These are phyloP conservation scores for Paramecium sexaurelia DNA, from an alignment of 73 alveolate species.

Conservation along the genomic window DNA sequence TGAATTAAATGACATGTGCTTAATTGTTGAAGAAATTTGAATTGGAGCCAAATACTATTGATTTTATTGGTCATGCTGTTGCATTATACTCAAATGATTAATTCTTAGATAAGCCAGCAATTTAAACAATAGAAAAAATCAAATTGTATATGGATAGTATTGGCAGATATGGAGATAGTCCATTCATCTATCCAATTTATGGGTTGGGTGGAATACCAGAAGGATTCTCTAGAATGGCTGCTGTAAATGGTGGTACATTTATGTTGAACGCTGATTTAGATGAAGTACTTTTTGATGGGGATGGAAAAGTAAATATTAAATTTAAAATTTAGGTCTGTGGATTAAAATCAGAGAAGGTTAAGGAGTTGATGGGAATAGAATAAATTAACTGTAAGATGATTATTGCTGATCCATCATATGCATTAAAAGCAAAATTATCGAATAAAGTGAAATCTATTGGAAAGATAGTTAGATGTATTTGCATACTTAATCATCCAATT, in stretches of 20 bases:
- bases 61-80: slow-evolving; percentile 99
- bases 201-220: slow-evolving; percentile 99
- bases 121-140: slow-evolving; percentile 78
- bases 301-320: slow-evolving; percentile 82
- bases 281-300: slow-evolving; percentile 90
- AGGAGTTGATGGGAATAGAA: slow-evolving; percentile 66
- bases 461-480: slow-evolving; percentile 93
- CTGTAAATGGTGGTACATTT: slow-evolving; percentile 98
- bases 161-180: slow-evolving; percentile 94
- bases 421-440: slow-evolving; percentile 62
- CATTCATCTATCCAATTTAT: slow-evolving; percentile 98
- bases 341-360: slow-evolving; percentile 67
- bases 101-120: slow-evolving; percentile 84
- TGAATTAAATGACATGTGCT: slow-evolving; percentile 63
- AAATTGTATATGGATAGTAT: slow-evolving; percentile 89
- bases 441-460: slow-evolving; percentile 81
- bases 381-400: slow-evolving; percentile 91
- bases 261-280: slow-evolving; percentile 96
- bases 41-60: slow-evolving; percentile 96
- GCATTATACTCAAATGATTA: slow-evolving; percentile 91
- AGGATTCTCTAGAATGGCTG: slow-evolving; percentile 97
- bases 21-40: slow-evolving; percentile 78
- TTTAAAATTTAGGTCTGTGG: slow-evolving; percentile 73
- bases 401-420: slow-evolving; percentile 98
- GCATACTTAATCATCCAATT: slow-evolving; percentile 97